Base-by-base conservation (phyloP, 805 yeast species). In the Pichia scutulata region DNA sequence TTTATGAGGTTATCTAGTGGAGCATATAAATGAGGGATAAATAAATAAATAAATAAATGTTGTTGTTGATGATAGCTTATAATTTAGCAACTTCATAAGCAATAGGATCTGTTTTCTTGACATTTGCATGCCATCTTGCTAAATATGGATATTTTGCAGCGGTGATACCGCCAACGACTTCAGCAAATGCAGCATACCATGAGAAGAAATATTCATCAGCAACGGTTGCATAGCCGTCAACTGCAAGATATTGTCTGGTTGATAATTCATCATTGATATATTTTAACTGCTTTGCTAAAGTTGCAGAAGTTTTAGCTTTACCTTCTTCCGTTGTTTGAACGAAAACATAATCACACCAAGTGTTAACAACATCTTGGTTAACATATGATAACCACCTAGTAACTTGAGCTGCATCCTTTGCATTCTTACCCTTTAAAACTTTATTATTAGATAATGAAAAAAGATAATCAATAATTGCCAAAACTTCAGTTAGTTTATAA, bases 321-420 rank as follows among this genome's bases (percentile, higher is more conserved):
- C 43, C 48, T 23, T 48, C 53, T 8, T 53, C 52, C n/a, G 50
- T 53, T 13, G 46, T 39, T 4, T 50, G 41, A 23, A 8, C 13
- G 3, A 47, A 43, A 26, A 37, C 14, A 8, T 33, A 22, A 28
- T 26, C 41, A 16, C 28, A 45, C 28, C 44, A 45, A 18, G 48
- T 25, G 12, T 23, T 26, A 8, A 36, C 28, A 18, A 52, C 18
- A 36, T 90, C 96, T 57, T 75, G 61, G 77, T 82, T 88, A 65
- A 82, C 71, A 56, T 84, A 70, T 2, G 95, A 85, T 66, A 80
- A 61, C 96, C 95, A 89, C 71, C 74, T 80, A 60, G 87, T 65
- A 61, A 87, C 73, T 60, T 68, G 68, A 51, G 83, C 86, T 61
- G 77, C 73, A 60, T 85, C 87, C 54, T 71, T 69, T 57, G 73